phyloP scores from a whole-genome alignment of 768 basidiomycete species.

The Phlebiopsis flavidoalba region DNA sequence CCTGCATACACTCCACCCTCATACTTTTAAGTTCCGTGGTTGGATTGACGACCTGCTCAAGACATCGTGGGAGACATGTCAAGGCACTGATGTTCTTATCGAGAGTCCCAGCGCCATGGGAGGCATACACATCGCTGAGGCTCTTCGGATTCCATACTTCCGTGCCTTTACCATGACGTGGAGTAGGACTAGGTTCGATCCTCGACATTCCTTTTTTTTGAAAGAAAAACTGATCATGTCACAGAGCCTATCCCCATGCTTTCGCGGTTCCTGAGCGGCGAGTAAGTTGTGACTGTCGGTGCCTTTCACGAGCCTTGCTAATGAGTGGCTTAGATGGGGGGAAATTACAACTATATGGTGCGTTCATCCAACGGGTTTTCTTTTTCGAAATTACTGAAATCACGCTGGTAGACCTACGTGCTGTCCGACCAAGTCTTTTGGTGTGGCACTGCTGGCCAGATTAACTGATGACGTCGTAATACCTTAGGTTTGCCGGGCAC shows the following conservation, averaged over 20 bases:
- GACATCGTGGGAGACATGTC: constrained; percentile 96
- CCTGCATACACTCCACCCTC: neutral
- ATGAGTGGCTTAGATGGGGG: constrained; percentile 66
- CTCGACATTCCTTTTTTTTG: neutral
- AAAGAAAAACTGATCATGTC: constrained; percentile 1
- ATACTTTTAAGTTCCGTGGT: constrained; percentile 72
- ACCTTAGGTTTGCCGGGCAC: constrained; percentile 72
- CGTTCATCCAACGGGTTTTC: constrained; percentile 13
- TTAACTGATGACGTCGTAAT: constrained; percentile 90
- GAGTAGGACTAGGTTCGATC: constrained; percentile 73
- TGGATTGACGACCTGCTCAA: constrained; percentile 96
- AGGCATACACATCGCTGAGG: constrained; percentile 95
- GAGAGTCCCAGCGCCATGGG: constrained; percentile 98
- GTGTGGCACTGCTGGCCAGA: constrained; percentile 89
- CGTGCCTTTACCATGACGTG: constrained; percentile 98
- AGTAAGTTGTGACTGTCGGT: constrained; percentile 32
- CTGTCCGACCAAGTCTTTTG: constrained; percentile 99
- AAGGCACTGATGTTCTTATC: constrained; percentile 87
- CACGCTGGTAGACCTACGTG: constrained; percentile 66
- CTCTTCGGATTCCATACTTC: constrained; percentile 89
- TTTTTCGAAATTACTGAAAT: neutral
- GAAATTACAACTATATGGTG: constrained; percentile 99
- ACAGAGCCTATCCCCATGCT: constrained; percentile 91
- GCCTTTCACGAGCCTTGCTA: neutral
- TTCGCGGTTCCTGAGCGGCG: constrained; percentile 97